A percentile compares a stretch with the other conserved stretches of the same genome.
phyloP scores from a whole-genome alignment of 495 filamentous ascomycete genomes.

The Xylaria longipes region DNA sequence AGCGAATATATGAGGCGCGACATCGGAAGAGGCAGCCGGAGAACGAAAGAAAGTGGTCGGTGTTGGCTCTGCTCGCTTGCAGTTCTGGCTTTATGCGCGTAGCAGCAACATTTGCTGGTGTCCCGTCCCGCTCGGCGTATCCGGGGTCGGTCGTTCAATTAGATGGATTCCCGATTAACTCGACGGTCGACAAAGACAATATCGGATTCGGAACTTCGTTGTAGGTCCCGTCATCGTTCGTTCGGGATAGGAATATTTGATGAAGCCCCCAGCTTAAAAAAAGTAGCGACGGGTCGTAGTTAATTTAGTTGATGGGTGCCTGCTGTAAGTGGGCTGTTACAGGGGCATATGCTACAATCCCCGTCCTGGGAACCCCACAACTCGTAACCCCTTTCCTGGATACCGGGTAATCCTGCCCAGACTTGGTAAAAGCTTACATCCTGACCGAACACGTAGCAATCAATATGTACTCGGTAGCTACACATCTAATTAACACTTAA shows the following conservation, averaged over 20 bases:
- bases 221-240: constrained; percentile 13
- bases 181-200: background rate
- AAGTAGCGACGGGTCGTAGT: background rate
- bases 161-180: background rate
- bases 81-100: background rate
- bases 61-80: constrained; percentile 16
- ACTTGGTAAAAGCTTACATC: background rate
- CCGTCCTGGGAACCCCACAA: too few species aligned
- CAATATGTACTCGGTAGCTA: background rate
- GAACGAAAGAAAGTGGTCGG: background rate
- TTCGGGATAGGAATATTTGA: background rate
- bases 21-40: constrained; percentile 33
- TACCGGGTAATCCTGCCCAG: background rate
- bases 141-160: background rate
- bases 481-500: background rate
- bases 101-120: constrained; percentile 24
- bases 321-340: background rate
- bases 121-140: background rate
- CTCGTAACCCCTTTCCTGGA: background rate
- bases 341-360: background rate
- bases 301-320: background rate
- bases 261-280: background rate
- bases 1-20: constrained; percentile 46
- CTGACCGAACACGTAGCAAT: background rate
- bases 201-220: background rate